Evolutionary conservation across 1,284 basidiomycete genomes (phyloP).

Genomic region (Ustilago hordei): DNA sequence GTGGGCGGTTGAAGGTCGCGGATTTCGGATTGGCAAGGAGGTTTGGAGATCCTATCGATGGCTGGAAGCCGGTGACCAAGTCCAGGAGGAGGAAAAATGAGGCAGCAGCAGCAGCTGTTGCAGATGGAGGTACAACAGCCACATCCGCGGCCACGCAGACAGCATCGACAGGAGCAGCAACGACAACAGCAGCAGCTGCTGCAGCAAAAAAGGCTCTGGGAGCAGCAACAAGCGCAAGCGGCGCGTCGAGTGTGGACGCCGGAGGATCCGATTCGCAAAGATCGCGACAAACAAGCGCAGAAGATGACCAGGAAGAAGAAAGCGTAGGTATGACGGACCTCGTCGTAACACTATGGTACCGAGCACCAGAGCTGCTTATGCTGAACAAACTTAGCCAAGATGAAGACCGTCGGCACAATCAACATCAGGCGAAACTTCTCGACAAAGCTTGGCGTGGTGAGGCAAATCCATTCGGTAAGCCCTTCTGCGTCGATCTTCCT

Average conservation of each 20-base stretch:
- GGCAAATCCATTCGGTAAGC: background rate
- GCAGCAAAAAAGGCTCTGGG: background rate
- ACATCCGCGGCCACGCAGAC: background rate
- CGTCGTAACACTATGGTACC: conserved; percentile 98
- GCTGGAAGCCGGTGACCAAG: conserved; percentile 13
- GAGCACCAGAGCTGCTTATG: conserved; percentile 73
- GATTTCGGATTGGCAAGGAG: conserved; percentile 96
- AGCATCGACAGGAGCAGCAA: background rate
- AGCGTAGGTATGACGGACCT: conserved; percentile 89
- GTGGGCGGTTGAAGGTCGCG: conserved; percentile 96
- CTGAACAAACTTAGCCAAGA: conserved; percentile 16
- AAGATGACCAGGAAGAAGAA: conserved; percentile 62
- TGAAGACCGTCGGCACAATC: background rate
- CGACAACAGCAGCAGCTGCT: background rate
- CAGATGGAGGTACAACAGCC: background rate
- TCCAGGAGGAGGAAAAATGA: background rate
- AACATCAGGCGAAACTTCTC: background rate
- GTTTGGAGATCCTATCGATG: conserved; percentile 86
- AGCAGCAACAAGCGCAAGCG: background rate
- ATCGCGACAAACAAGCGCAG: background rate
- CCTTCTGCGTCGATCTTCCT: background rate
- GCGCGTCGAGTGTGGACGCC: background rate
- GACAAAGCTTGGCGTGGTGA: background rate
- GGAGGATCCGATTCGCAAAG: background rate
- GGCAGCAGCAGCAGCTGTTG: conserved; percentile 65